Conservation (phyloP, 371 early-diverging fungal species). For the Umbelopsis sp. region DNA sequence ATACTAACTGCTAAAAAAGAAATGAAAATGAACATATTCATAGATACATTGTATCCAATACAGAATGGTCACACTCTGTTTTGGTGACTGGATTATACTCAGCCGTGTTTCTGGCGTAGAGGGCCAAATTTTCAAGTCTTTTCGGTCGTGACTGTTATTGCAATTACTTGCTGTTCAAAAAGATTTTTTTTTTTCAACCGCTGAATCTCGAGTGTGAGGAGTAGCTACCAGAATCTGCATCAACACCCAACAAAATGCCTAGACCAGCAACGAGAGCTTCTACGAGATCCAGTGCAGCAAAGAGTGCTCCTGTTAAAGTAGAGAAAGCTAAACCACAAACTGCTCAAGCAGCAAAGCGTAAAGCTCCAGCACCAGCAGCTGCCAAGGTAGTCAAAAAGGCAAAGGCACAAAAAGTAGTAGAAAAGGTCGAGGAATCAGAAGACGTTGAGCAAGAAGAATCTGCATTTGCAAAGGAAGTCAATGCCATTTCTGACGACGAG, state of each 20-base stretch:
- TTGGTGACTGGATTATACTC: too few relatives aligned
- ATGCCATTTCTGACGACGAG: conserved; percentile 6
- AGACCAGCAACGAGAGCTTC: conserved; percentile 21
- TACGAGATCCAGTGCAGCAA: neutral
- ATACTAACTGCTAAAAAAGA: too few relatives aligned
- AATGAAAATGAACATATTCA: too few relatives aligned
- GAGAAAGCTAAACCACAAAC: conserved; percentile 11
- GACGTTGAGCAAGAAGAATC: conserved; percentile 21
- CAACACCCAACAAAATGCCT: conserved; percentile 1
- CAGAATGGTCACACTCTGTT: too few relatives aligned
- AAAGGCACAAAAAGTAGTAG: conserved; percentile 24
- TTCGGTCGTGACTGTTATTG: neutral
- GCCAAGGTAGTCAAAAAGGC: conserved; percentile 18
- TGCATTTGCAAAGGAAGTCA: conserved; percentile 20
- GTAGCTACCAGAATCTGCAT: conserved; percentile 6
- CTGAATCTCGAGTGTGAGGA: neutral
- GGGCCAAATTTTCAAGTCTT: neutral
- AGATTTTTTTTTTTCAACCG: conserved; percentile 1
- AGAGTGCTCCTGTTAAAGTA: neutral
- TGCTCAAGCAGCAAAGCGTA: conserved; percentile 10
- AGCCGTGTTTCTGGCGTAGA: too few relatives aligned
- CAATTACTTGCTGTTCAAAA: neutral
- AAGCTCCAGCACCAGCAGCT: conserved; percentile 2
- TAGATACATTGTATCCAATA: too few relatives aligned
- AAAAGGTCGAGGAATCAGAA: conserved; percentile 26